A percentile compares a stretch with the other conserved stretches of the same genome.
Evolutionary conservation across 164 flowering plant species (phyloP).

Genomic region (Euptelea pleiosperma): DNA sequence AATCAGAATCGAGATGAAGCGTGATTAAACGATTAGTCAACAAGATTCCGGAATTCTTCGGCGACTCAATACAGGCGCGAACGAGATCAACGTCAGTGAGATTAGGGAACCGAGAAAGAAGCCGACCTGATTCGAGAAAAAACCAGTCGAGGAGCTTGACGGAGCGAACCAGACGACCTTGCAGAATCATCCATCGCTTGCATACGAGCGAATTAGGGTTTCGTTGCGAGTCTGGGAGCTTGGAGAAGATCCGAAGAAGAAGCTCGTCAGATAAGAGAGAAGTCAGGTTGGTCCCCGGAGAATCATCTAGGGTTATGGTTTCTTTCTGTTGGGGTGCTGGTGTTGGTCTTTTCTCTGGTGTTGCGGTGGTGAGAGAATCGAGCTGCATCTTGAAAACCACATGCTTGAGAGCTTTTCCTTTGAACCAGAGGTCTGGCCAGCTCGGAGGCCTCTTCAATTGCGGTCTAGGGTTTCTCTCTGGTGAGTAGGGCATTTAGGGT

Average conservation of each 20-base stretch:
- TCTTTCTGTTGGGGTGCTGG: not conserved
- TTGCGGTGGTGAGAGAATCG: slow-evolving; percentile 10
- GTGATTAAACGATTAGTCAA: slow-evolving; percentile 37
- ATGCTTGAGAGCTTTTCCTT: slow-evolving; percentile 30
- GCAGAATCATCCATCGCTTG: slow-evolving; percentile 68
- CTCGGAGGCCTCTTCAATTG: slow-evolving; percentile 19
- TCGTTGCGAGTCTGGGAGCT: slow-evolving; percentile 47
- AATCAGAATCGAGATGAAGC: slow-evolving; percentile 36
- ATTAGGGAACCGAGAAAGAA: slow-evolving; percentile 65
- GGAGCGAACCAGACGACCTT: slow-evolving; percentile 59
- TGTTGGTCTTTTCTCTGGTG: not conserved
- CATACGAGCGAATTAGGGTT: slow-evolving; percentile 60
- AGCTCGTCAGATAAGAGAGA: slow-evolving; percentile 55
- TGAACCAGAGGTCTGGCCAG: slow-evolving; percentile 29
- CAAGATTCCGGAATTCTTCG: slow-evolving; percentile 29
- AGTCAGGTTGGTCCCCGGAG: slow-evolving; percentile 34
- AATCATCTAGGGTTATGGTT: slow-evolving; percentile 18
- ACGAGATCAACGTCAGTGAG: slow-evolving; percentile 43
- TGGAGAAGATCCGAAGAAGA: slow-evolving; percentile 51
- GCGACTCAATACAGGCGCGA: slow-evolving; percentile 29
- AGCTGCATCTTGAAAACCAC: slow-evolving; percentile 36
- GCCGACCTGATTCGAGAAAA: slow-evolving; percentile 60
- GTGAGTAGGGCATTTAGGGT: slow-evolving; percentile 17
- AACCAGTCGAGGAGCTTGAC: slow-evolving; percentile 65
- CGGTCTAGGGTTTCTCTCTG: slow-evolving; percentile 20